These are phyloP conservation scores for Amborella trichopoda DNA, from an alignment of 164 flowering plant species.

Conservation along the genomic window DNA sequence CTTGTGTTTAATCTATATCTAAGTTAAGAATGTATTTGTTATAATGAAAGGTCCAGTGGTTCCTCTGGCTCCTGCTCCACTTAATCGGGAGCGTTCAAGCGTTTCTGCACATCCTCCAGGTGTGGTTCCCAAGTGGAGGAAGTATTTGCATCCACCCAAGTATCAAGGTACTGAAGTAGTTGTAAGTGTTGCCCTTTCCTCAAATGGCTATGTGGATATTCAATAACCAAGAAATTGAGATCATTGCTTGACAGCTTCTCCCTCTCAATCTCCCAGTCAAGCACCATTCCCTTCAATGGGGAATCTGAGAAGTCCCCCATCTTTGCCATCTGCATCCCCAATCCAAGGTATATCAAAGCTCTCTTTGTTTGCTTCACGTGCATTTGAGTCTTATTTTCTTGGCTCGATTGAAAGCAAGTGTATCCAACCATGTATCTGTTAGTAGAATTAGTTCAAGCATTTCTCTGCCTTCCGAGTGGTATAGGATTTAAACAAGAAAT, in stretches of 20 bases:
- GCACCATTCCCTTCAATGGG: not conserved
- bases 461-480: no score
- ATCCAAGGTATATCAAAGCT: not conserved
- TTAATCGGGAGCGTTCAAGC: not conserved
- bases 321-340: not conserved
- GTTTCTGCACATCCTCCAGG: conserved; percentile 12
- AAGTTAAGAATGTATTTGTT: not conserved
- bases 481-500: no score
- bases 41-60: not conserved
- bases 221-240: not conserved
- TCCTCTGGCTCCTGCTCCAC: not conserved
- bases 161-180: conserved; percentile 22
- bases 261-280: not conserved
- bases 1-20: not conserved
- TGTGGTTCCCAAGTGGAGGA: conserved; percentile 9
- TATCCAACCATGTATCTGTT: no score
- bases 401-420: no score
- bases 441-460: no score
- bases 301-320: not conserved
- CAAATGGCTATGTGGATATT: not conserved
- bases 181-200: no score
- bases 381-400: not conserved
- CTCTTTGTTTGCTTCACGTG: not conserved
- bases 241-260: not conserved
- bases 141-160: conserved; percentile 12